phyloP scores from a whole-genome alignment of 2,329 filamentous ascomycete species.

The Xylariales sp. region DNA sequence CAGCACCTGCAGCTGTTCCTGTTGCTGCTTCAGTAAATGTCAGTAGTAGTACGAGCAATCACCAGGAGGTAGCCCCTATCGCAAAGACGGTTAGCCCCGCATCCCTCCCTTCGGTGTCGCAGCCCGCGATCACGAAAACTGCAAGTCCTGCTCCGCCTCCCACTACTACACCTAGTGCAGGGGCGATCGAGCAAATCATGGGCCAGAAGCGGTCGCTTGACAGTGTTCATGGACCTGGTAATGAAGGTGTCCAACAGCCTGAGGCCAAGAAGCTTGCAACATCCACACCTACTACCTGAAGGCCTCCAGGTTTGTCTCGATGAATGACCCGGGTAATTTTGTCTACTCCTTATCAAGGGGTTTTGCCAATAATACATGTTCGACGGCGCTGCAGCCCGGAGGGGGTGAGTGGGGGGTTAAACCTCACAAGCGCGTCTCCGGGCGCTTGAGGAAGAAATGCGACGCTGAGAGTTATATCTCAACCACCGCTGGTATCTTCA shows the following conservation, averaged over 20 bases:
- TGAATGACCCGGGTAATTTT: background rate
- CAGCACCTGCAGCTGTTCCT: background rate
- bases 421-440: too few relatives aligned
- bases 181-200: constrained; percentile 20
- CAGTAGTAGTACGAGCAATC: background rate
- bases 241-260: constrained; percentile 14
- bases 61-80: background rate
- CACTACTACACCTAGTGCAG: constrained; percentile 24
- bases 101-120: constrained; percentile 20
- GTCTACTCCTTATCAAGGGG: too few relatives aligned
- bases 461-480: too few relatives aligned
- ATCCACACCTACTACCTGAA: constrained; percentile 7
- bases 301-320: background rate
- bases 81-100: constrained; percentile 13
- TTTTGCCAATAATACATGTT: too few relatives aligned
- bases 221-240: constrained; percentile 5
- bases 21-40: background rate
- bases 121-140: constrained; percentile 5
- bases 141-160: constrained; percentile 18
- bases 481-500: too few relatives aligned
- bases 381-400: too few relatives aligned
- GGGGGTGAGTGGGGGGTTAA: too few relatives aligned
- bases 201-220: constrained; percentile 16
- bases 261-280: constrained; percentile 20
- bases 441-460: too few relatives aligned